Conservation (phyloP, 768 basidiomycete genomes). For the Lactifluus subvellereus region DNA sequence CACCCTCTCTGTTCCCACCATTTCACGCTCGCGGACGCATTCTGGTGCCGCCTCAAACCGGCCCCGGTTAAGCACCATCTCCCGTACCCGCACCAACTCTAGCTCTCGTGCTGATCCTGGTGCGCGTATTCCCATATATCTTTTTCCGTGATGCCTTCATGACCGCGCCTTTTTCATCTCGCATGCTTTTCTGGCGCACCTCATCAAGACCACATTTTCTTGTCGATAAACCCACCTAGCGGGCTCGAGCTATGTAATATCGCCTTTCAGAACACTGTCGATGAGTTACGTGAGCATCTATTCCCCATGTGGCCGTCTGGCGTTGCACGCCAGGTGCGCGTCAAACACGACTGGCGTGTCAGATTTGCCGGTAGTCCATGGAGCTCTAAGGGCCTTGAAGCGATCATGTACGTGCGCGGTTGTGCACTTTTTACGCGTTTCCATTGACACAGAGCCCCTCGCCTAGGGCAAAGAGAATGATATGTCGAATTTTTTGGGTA, state of each 20-base stretch:
- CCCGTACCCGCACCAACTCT: conserved; percentile 34
- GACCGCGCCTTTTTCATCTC: neutral
- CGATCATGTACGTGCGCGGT: conserved; percentile 40
- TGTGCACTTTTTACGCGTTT: conserved; percentile 13
- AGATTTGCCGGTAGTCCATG: conserved; percentile 64
- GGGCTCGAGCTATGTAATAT: conserved; percentile 49
- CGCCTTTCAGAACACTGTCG: conserved; percentile 47
- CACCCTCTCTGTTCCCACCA: conserved; percentile 26
- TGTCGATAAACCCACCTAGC: conserved; percentile 60
- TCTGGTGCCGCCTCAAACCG: conserved; percentile 34
- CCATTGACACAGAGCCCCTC: neutral
- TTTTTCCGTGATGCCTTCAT: conserved; percentile 1
- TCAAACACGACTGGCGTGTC: conserved; percentile 52
- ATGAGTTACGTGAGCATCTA: conserved; percentile 52
- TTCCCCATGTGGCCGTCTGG: conserved; percentile 67
- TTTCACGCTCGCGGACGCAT: conserved; percentile 37
- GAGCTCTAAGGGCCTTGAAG: conserved; percentile 51
- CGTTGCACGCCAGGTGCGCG: conserved; percentile 41
- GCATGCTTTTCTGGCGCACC: neutral
- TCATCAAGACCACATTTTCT: conserved; percentile 62
- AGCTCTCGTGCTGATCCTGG: conserved; percentile 28
- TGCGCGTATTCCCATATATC: conserved; percentile 17
- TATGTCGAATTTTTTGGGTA: conserved; percentile 53
- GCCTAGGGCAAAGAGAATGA: conserved; percentile 53
- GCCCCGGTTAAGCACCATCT: conserved; percentile 28